These are phyloP conservation scores for Globisporangium megalacanthum DNA, from an alignment of 352 stramenopile genomes.

Conservation along the genomic window DNA sequence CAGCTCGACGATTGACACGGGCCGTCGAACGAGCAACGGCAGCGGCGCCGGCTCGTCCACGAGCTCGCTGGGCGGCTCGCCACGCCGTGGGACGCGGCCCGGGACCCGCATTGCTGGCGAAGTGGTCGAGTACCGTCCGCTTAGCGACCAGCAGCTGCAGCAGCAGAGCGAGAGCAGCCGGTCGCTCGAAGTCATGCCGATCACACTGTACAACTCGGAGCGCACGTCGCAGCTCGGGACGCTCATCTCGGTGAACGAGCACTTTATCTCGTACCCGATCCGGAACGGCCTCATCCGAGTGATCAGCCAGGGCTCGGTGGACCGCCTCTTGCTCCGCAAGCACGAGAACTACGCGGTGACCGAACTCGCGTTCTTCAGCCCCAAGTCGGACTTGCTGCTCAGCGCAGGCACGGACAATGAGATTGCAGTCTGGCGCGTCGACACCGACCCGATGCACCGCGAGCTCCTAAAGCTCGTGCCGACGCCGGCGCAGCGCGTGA, in stretches of 20 bases:
- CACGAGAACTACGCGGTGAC: conserved; percentile 66
- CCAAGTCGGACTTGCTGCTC: conserved; percentile 60
- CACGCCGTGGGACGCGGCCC: conserved; percentile 31
- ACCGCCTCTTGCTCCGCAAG: conserved; percentile 65
- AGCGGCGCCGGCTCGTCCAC: conserved; percentile 34
- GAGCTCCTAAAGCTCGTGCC: conserved; percentile 64
- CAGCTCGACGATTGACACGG: conserved; percentile 29
- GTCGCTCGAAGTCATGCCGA: conserved; percentile 78
- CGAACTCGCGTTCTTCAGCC: conserved; percentile 76
- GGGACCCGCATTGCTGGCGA: conserved; percentile 46
- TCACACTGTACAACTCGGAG: conserved; percentile 80
- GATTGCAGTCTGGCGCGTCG: conserved; percentile 70
- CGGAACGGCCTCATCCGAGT: conserved; percentile 81
- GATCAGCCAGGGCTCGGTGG: conserved; percentile 73
- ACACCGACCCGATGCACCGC: conserved; percentile 58
- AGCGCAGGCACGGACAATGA: conserved; percentile 65
- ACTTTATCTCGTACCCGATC: conserved; percentile 87
- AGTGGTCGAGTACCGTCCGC: conserved; percentile 42
- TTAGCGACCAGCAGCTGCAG: conserved; percentile 25
- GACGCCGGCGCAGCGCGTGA: conserved; percentile 54
- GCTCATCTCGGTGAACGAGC: conserved; percentile 75
- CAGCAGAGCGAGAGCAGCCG: conserved; percentile 23
- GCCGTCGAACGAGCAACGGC: conserved; percentile 30
- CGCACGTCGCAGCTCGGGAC: conserved; percentile 63
- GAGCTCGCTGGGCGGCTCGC: conserved; percentile 39